Conservation (phyloP, 2,329 filamentous ascomycete genomes). For the Gaeumannomyces sp. region DNA sequence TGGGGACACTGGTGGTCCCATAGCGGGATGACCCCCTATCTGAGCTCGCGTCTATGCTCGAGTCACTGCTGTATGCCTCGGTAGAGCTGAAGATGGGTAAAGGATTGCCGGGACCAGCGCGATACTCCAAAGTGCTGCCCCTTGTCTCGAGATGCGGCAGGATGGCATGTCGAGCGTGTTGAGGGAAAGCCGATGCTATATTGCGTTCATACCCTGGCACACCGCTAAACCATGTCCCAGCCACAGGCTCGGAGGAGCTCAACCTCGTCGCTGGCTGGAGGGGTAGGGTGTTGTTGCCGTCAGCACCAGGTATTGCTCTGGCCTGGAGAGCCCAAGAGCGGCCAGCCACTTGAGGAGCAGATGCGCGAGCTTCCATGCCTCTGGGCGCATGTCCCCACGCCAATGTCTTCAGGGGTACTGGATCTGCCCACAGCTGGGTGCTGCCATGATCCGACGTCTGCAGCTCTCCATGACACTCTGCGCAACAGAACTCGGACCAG, state of each 20-base stretch:
- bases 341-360: not conserved
- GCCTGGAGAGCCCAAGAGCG: not conserved
- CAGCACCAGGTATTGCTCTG: not conserved
- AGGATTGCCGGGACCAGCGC: no score
- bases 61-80: not conserved
- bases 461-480: not conserved
- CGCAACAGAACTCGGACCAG: conserved; percentile 2
- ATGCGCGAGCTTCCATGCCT: not conserved
- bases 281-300: not conserved
- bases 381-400: not conserved
- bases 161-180: not conserved
- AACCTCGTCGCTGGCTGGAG: no score
- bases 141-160: no score
- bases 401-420: not conserved
- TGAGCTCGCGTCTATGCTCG: not conserved
- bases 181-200: not conserved
- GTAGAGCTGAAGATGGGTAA: not conserved
- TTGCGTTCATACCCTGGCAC: no score
- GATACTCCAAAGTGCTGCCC: not conserved
- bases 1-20: not conserved
- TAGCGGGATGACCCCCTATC: not conserved
- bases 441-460: not conserved
- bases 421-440: not conserved
- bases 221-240: not conserved
- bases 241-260: not conserved